Base-by-base conservation (phyloP, 768 basidiomycete species). In the Termitomyces sp. region DNA sequence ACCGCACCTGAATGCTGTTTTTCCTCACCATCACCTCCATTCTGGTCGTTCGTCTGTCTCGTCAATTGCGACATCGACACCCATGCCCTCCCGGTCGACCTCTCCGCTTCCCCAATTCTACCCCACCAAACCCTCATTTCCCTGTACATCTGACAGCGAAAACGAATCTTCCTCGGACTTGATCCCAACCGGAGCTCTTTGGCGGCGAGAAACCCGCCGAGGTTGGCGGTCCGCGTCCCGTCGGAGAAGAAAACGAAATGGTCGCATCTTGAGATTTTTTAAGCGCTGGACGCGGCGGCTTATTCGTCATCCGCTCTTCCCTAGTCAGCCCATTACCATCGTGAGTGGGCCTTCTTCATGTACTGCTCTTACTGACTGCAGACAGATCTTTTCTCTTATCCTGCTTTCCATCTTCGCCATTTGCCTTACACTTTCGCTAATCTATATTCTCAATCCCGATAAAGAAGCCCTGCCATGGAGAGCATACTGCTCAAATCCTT, bases 381-480 rank as follows among this genome's bases (percentile, higher is more conserved):
- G 51, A 36, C 58, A 89, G 88, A 75, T 89, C 63, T 78, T 91
- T 58, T 79, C 87, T 32, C 77, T 92, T 66, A 79, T 95, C 61
- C 76, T 94, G 56, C 82, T 96, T 67, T 87, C 87, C 55, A 77
- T 86, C 62, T 87, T 97, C 70, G 90, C 90, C 55, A 85, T 92
- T 60, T 85, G 86, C 61, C 79, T 95, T 66, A 95, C 95, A 33
- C 83, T 95, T 60, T 78, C 92, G 57, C 81, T 98, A 73, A 94
- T 94, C 68, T 90, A 97, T 73, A 82, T 95, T 61, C 82, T 98
- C 69, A 95, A 97, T 70, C 95, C 95, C 59, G 96, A 98, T 80
- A 98, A 97, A 72, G 87, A 90, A 55, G 89, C 94, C 23, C 77
- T 97, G 7, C 95, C 95, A 49, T 98, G 95, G 95, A 85, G 94